Evolutionary conservation across 495 filamentous ascomycete genomes (phyloP).

Genomic region (Letharia columbiana): DNA sequence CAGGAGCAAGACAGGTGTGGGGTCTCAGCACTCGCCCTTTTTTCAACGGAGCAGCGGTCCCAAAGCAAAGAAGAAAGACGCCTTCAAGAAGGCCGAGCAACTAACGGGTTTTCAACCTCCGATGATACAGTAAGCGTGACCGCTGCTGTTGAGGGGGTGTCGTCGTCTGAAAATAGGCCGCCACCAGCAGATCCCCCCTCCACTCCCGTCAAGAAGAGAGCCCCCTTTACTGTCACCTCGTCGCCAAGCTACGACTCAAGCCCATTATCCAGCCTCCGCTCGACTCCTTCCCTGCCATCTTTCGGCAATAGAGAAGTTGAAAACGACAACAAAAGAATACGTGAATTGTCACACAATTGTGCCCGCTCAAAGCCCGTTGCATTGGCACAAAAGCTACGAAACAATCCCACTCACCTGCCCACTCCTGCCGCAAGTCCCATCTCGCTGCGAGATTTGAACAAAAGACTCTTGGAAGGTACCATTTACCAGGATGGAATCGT

Average conservation of each 20-base stretch:
- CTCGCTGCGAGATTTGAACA: slow-evolving; percentile 3
- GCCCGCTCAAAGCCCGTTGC: neutral
- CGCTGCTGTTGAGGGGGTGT: slow-evolving; percentile 27
- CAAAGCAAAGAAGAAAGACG: neutral
- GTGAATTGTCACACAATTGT: neutral
- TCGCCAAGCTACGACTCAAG: neutral
- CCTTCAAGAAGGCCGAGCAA: neutral
- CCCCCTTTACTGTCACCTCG: neutral
- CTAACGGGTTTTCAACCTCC: slow-evolving; percentile 21
- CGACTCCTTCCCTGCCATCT: slow-evolving; percentile 4
- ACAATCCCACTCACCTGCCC: neutral
- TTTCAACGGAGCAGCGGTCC: neutral
- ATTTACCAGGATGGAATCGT: neutral
- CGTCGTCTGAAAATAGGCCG: slow-evolving; percentile 3
- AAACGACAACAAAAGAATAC: neutral
- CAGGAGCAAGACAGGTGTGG: neutral
- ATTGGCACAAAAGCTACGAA: neutral
- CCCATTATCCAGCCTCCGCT: slow-evolving; percentile 8
- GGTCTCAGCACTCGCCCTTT: neutral
- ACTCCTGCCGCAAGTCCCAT: neutral
- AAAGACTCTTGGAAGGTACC: neutral
- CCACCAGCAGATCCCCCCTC: slow-evolving; percentile 6
- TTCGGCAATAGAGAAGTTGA: neutral
- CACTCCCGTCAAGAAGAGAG: neutral
- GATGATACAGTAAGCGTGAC: slow-evolving; percentile 28